A percentile compares a stretch with the other conserved stretches of the same genome.
phyloP scores from a whole-genome alignment of 352 stramenopile species.

The Phytophthora gonapodyides region DNA sequence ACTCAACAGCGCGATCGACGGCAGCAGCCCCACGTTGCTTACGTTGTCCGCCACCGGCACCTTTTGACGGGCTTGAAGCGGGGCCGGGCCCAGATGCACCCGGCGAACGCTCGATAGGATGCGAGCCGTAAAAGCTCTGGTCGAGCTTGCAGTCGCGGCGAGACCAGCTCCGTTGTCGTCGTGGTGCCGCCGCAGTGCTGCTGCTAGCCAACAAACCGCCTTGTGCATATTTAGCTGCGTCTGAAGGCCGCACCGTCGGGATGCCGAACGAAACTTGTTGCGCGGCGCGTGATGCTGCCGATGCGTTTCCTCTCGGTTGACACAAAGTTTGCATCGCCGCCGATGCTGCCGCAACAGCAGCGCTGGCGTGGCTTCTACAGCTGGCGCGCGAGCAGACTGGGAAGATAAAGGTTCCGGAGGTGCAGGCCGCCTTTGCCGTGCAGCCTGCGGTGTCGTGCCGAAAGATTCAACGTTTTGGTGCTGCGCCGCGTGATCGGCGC shows the following conservation, averaged over 20 bases:
- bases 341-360: not conserved
- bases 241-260: not conserved
- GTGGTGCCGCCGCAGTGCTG: slow-evolving; percentile 12
- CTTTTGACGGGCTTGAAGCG: not conserved
- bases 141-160: not conserved
- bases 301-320: not conserved
- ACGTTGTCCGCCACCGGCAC: slow-evolving; percentile 18
- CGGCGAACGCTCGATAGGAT: slow-evolving; percentile 23
- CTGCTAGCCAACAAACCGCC: slow-evolving; percentile 1
- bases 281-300: not conserved
- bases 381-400: slow-evolving; percentile 24
- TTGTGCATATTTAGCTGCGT: not conserved
- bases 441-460: not conserved
- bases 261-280: not conserved
- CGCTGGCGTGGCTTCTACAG: slow-evolving; percentile 16
- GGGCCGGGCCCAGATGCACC: slow-evolving; percentile 16
- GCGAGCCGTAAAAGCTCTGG: slow-evolving; percentile 17
- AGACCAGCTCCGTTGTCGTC: not conserved
- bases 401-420: slow-evolving; percentile 28
- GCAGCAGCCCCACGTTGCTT: slow-evolving; percentile 11
- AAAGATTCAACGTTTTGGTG: not conserved
- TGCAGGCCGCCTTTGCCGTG: slow-evolving; percentile 23
- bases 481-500: slow-evolving; percentile 14
- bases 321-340: not conserved
- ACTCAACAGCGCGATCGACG: slow-evolving; percentile 21